Percentiles rank a stretch among this genome's conserved stretches.
These are phyloP conservation scores for Cordyceps sp. DNA, from an alignment of 2,329 filamentous ascomycete species.

Conservation along the genomic window DNA sequence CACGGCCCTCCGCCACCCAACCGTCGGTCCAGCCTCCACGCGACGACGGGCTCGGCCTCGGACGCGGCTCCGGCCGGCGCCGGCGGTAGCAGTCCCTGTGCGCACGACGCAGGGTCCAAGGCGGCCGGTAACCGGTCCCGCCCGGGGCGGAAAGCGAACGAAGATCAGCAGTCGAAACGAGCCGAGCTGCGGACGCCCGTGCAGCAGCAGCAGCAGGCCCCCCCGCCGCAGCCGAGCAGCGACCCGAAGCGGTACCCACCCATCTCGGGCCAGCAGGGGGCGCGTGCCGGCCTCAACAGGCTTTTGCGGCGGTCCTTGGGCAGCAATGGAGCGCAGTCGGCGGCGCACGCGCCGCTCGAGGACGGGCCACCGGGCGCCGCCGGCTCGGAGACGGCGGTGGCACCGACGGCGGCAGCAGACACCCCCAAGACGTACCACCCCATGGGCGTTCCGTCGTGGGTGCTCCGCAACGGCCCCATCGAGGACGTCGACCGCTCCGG, in stretches of 20 bases:
- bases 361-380: conserved; percentile 1
- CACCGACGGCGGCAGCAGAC: conserved; percentile 3
- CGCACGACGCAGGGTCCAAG: conserved; percentile 3
- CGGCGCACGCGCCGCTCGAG: conserved; percentile 4
- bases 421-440: conserved; percentile 7
- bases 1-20: conserved; percentile 30
- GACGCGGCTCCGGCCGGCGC: conserved; percentile 5
- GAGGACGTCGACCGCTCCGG: conserved; percentile 26
- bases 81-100: neutral
- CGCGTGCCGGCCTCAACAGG: conserved; percentile 28
- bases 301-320: conserved; percentile 34
- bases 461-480: conserved; percentile 13
- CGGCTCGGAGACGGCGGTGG: neutral
- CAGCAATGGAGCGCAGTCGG: too few species aligned
- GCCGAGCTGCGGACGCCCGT: conserved; percentile 10
- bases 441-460: conserved; percentile 24
- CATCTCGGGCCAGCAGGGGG: conserved; percentile 23
- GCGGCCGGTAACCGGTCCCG: conserved; percentile 8
- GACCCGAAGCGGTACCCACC: conserved; percentile 32
- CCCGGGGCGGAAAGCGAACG: conserved; percentile 12
- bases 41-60: conserved; percentile 21
- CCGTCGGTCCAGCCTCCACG: conserved; percentile 35
- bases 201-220: conserved; percentile 7
- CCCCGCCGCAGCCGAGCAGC: conserved; percentile 3
- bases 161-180: conserved; percentile 12